Conservation (phyloP, 345 rosid species). For the Eucalyptus guilfoylei region DNA sequence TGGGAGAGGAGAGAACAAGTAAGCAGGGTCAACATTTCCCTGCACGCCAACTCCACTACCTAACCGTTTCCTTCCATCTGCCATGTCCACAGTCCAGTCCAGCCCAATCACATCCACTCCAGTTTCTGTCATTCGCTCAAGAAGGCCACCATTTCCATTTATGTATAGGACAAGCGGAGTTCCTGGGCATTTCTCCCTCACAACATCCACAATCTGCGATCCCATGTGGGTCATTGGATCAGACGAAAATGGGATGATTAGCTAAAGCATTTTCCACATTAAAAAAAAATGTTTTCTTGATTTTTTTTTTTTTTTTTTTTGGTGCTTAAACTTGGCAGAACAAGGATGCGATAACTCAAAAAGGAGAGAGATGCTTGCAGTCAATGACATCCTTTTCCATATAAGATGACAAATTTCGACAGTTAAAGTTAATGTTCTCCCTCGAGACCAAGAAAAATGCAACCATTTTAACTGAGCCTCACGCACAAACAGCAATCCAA, state of each 20-base stretch:
- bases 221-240: background rate
- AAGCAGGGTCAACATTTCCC: constrained; percentile 92
- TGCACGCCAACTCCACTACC: constrained; percentile 64
- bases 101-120: constrained; percentile 95
- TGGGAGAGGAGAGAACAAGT: constrained; percentile 63
- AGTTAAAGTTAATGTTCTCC: background rate
- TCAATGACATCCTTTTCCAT: background rate
- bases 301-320: background rate
- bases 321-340: background rate
- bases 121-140: constrained; percentile 79
- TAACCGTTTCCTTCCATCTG: constrained; percentile 70
- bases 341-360: background rate
- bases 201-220: constrained; percentile 49
- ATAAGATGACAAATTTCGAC: background rate
- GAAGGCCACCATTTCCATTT: constrained; percentile 91
- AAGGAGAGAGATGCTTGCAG: background rate
- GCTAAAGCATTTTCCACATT: background rate
- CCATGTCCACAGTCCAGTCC: constrained; percentile 97
- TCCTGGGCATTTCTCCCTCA: constrained; percentile 63
- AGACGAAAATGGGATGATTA: background rate
- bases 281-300: background rate
- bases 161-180: constrained; percentile 85
- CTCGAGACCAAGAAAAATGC: background rate
- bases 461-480: background rate
- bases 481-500: background rate